These are phyloP conservation scores for Senna siamea DNA, from an alignment of 306 rosid species.

Conservation along the genomic window DNA sequence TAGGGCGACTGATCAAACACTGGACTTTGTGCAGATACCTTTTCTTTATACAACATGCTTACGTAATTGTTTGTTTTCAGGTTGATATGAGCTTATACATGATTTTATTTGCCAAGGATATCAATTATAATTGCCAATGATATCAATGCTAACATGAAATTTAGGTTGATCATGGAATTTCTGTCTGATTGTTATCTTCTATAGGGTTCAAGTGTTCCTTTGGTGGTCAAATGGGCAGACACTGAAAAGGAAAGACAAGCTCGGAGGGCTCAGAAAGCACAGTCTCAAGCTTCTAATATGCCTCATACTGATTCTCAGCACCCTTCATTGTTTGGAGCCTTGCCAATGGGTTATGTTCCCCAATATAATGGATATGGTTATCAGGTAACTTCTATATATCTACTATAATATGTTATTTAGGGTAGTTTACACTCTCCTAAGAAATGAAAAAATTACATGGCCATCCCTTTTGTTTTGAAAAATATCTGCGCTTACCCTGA, in stretches of 20 bases:
- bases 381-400: conserved; percentile 64
- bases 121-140: conserved; percentile 14
- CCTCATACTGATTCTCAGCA: conserved; percentile 76
- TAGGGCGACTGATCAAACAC: conserved; percentile 9
- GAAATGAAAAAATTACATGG: no score
- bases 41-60: conserved; percentile 12
- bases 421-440: no score
- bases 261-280: conserved; percentile 96
- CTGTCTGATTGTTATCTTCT: conserved; percentile 43
- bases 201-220: conserved; percentile 96
- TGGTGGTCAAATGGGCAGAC: conserved; percentile 99
- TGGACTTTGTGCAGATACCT: conserved; percentile 7
- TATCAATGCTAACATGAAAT: conserved; percentile 14
- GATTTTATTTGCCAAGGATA: conserved; percentile 22
- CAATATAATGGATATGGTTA: conserved; percentile 94
- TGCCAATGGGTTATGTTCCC: conserved; percentile 90
- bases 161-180: conserved; percentile 15
- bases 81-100: conserved; percentile 22
- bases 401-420: not conserved
- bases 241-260: conserved; percentile 99
- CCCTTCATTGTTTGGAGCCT: conserved; percentile 87
- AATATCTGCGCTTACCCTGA: no score
- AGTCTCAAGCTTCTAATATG: conserved; percentile 73
- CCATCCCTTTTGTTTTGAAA: no score
- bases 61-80: conserved; percentile 29